phyloP scores from a whole-genome alignment of 441 rosid genomes.

The Gossypium trilobum region DNA sequence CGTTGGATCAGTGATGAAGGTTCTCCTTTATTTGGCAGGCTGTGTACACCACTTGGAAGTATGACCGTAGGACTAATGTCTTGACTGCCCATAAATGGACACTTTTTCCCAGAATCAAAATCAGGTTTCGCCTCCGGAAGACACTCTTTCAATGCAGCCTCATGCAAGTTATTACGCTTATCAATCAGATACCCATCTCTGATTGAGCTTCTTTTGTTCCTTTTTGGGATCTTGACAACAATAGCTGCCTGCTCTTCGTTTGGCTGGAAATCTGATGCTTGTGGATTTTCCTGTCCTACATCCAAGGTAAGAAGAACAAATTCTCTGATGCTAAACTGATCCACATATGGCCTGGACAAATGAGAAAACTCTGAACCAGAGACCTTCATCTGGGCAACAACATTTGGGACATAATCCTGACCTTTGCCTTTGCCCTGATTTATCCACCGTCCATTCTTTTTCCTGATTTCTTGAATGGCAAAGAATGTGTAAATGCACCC shows the following conservation, averaged over 20 bases:
- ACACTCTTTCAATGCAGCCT: conserved; percentile 22
- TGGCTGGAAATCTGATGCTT: conserved; percentile 39
- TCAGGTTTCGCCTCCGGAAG: conserved; percentile 16
- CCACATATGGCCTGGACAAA: conserved; percentile 20
- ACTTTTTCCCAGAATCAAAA: conserved; percentile 19
- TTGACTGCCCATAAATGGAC: conserved; percentile 18
- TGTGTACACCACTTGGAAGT: conserved; percentile 78
- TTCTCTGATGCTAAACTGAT: conserved; percentile 43
- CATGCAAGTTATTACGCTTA: conserved; percentile 13
- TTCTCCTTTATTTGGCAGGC: conserved; percentile 73
- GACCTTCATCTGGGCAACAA: conserved; percentile 75
- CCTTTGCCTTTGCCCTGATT: conserved; percentile 52
- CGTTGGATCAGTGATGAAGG: conserved; percentile 82
- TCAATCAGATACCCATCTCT: conserved; percentile 26
- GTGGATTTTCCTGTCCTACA: conserved; percentile 34
- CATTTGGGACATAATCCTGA: conserved; percentile 56
- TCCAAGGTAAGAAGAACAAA: conserved; percentile 58
- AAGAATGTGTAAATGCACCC: conserved; percentile 69
- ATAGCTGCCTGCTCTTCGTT: conserved; percentile 81
- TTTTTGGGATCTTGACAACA: conserved; percentile 49
- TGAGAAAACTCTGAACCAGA: conserved; percentile 39
- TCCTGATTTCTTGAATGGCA: conserved; percentile 59
- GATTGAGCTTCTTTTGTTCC: conserved; percentile 11
- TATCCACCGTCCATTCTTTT: conserved; percentile 73
- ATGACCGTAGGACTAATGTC: conserved; percentile 52